A percentile compares a stretch with the other conserved stretches of the same genome.
Evolutionary conservation across 805 yeast genomes (phyloP).

Genomic region (Wickerhamiella nectarea): DNA sequence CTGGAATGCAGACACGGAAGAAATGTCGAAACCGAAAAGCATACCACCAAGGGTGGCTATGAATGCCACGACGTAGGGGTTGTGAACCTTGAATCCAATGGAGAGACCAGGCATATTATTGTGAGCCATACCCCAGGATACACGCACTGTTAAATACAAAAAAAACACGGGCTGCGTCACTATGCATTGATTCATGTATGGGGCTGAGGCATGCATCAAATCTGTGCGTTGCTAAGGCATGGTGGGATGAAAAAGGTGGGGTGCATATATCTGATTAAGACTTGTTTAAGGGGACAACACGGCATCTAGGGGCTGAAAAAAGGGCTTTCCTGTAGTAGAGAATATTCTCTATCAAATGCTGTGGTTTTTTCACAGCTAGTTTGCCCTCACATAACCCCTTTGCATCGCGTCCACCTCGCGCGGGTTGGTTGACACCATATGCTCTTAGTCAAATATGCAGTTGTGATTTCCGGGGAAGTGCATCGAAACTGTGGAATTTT

Average conservation of each 20-base stretch:
- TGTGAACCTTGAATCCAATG: conserved; percentile 25
- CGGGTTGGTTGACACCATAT: too few relatives aligned
- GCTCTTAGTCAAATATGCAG: too few relatives aligned
- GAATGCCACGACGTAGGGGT: conserved; percentile 42
- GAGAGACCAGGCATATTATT: conserved; percentile 4
- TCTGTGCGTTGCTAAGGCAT: background rate
- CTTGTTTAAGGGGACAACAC: background rate
- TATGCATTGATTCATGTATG: background rate
- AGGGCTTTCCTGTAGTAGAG: too few relatives aligned
- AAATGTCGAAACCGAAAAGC: conserved; percentile 67
- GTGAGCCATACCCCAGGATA: background rate
- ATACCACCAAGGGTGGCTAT: conserved; percentile 56
- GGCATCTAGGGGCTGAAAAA: background rate
- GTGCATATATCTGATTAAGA: background rate
- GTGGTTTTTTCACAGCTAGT: too few relatives aligned
- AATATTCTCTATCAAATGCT: too few relatives aligned
- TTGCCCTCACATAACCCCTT: too few relatives aligned
- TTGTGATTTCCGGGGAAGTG: too few relatives aligned
- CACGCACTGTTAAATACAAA: background rate
- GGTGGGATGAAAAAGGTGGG: background rate
- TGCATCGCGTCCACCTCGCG: too few relatives aligned
- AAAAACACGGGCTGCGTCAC: background rate
- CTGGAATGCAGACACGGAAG: conserved; percentile 63
- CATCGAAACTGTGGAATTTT: too few relatives aligned
- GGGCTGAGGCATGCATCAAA: background rate